phyloP scores from a whole-genome alignment of 108 stramenopile genomes.

The Cyclotella choctawhatcheeana region DNA sequence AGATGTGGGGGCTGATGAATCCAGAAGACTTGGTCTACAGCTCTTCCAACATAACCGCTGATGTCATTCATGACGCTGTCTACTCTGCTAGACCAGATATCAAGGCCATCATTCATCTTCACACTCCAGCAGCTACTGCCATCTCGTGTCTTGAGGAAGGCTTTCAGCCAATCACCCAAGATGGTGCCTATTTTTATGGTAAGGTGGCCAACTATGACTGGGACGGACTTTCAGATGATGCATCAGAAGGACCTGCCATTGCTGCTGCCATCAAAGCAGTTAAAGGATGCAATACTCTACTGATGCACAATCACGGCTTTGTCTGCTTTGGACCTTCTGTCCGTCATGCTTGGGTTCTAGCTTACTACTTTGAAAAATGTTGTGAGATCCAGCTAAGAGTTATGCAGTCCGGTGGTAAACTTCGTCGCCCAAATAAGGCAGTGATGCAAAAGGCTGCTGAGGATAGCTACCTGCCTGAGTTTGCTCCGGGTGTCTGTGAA shows the following conservation, averaged over 20 bases:
- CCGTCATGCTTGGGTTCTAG: slow-evolving; percentile 66
- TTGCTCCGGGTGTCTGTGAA: slow-evolving; percentile 63
- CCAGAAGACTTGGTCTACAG: slow-evolving; percentile 62
- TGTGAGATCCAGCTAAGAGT: slow-evolving; percentile 55
- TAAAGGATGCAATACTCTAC: slow-evolving; percentile 52
- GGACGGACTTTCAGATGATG: slow-evolving; percentile 65
- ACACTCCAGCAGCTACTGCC: slow-evolving; percentile 64
- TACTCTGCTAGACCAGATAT: slow-evolving; percentile 59
- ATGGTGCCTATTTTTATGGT: slow-evolving; percentile 59
- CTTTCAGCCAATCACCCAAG: slow-evolving; percentile 62
- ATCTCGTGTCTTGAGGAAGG: slow-evolving; percentile 70
- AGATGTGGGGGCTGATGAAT: slow-evolving; percentile 55
- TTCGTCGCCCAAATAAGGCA: slow-evolving; percentile 39
- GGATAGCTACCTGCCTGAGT: slow-evolving; percentile 53
- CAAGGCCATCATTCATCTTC: slow-evolving; percentile 71
- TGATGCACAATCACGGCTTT: slow-evolving; percentile 75
- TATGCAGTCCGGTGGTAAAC: slow-evolving; percentile 58
- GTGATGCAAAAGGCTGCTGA: slow-evolving; percentile 58
- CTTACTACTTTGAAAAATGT: slow-evolving; percentile 66
- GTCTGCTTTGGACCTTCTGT: slow-evolving; percentile 54
- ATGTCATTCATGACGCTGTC: slow-evolving; percentile 73
- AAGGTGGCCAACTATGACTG: slow-evolving; percentile 61
- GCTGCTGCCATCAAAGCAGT: slow-evolving; percentile 49
- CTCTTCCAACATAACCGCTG: slow-evolving; percentile 63
- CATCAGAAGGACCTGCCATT: slow-evolving; percentile 53